phyloP scores from a whole-genome alignment of 768 basidiomycete genomes.

The Candolleomyces efflorescens region DNA sequence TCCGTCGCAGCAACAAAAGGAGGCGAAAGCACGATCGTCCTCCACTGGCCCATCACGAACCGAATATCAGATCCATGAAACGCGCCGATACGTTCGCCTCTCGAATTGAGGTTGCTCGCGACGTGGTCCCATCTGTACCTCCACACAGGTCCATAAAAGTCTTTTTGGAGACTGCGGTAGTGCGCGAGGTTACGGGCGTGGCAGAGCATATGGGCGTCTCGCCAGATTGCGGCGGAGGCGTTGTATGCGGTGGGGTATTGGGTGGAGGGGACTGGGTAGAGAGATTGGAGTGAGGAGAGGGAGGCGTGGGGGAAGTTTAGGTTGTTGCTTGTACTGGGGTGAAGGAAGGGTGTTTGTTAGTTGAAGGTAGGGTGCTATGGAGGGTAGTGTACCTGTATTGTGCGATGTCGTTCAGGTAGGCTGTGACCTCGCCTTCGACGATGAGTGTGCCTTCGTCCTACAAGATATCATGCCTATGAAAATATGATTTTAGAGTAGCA shows the following conservation, averaged over 20 bases:
- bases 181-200: conserved; percentile 25
- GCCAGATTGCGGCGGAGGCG: conserved; percentile 29
- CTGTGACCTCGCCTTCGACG: conserved; percentile 28
- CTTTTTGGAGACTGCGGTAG: conserved; percentile 6
- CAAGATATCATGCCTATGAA: neutral
- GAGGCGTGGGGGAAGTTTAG: conserved; percentile 28
- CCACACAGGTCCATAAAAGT: conserved; percentile 20
- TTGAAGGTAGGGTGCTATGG: neutral
- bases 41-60: conserved; percentile 30
- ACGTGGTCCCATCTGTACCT: conserved; percentile 29
- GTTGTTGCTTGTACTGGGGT: conserved; percentile 26
- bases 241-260: conserved; percentile 28
- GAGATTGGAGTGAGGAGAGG: conserved; percentile 17
- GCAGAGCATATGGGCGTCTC: conserved; percentile 32
- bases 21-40: conserved; percentile 26
- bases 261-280: conserved; percentile 24
- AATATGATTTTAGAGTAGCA: neutral
- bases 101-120: conserved; percentile 27
- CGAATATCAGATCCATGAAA: conserved; percentile 29
- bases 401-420: conserved; percentile 26
- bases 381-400: conserved; percentile 18
- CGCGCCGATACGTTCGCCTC: conserved; percentile 26
- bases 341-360: neutral
- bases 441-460: conserved; percentile 31
- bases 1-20: conserved; percentile 25